Percentiles rank a stretch among this genome's conserved stretches.
phyloP scores from a whole-genome alignment of 140 eudicot genomes.

The Oenanthe javanica region DNA sequence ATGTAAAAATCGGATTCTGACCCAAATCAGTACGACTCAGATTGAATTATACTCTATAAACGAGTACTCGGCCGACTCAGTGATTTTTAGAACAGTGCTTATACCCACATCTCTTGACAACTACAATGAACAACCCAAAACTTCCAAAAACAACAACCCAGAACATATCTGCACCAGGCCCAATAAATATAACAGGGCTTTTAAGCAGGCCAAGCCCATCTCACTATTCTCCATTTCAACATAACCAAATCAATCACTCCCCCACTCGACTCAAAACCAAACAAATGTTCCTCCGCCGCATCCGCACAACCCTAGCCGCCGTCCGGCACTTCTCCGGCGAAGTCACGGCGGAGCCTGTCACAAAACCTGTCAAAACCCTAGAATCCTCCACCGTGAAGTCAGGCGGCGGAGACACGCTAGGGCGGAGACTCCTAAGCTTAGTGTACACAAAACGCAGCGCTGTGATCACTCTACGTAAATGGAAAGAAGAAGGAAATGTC shows the following conservation, averaged over 20 bases:
- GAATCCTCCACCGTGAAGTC: constrained; percentile 15
- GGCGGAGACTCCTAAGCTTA: constrained; percentile 53
- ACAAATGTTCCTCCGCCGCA: constrained; percentile 37
- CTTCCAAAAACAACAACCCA: background rate
- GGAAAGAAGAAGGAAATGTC: constrained; percentile 77
- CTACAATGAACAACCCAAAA: no score
- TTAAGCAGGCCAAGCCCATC: background rate
- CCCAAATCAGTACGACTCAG: no score
- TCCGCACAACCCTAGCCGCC: constrained; percentile 48
- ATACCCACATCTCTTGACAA: background rate
- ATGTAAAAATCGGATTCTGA: no score
- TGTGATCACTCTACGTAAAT: constrained; percentile 47
- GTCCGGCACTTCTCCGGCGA: constrained; percentile 46
- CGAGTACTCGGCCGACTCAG: no score
- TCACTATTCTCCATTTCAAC: no score
- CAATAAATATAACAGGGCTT: background rate
- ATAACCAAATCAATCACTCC: no score
- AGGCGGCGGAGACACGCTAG: constrained; percentile 66
- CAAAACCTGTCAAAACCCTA: background rate
- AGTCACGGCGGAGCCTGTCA: constrained; percentile 15
- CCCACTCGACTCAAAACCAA: background rate
- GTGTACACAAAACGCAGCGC: constrained; percentile 74
- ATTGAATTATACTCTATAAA: no score
- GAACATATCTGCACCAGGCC: background rate
- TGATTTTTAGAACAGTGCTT: no score